phyloP scores from a whole-genome alignment of 1,284 basidiomycete genomes.

The Rhodotorula sp. region DNA sequence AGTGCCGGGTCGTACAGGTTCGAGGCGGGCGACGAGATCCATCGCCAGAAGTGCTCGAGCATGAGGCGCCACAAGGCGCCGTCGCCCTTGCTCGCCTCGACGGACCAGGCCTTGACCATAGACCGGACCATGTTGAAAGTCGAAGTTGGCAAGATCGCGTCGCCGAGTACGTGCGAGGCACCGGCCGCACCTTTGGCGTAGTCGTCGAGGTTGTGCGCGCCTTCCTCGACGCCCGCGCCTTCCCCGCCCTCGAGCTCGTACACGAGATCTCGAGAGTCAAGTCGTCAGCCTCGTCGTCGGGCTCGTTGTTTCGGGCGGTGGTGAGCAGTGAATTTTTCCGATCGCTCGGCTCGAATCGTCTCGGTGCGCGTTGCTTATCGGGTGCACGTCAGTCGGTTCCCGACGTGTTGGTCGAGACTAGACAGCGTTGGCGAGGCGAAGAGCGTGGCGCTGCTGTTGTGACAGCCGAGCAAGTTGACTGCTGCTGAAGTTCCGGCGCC shows the following conservation, averaged over 20 bases:
- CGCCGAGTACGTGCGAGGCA: conserved; percentile 79
- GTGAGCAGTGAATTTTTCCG: too few species aligned
- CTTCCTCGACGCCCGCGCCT: conserved; percentile 85
- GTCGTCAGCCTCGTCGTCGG: too few species aligned
- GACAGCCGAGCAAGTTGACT: too few species aligned
- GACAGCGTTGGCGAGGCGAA: too few species aligned
- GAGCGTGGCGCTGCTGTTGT: too few species aligned
- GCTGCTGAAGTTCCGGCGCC: too few species aligned
- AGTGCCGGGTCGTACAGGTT: conserved; percentile 91
- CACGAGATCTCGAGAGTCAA: too few species aligned
- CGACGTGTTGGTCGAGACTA: too few species aligned
- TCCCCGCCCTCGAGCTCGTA: conserved; percentile 92
- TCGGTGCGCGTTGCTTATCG: too few species aligned
- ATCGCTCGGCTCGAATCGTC: too few species aligned
- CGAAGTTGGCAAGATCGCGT: conserved; percentile 86
- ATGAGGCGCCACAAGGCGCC: conserved; percentile 59
- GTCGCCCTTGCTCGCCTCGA: conserved; percentile 69
- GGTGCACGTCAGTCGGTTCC: too few species aligned
- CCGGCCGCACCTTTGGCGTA: conserved; percentile 72
- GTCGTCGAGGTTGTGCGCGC: conserved; percentile 86
- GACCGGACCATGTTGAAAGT: conserved; percentile 81
- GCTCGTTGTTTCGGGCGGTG: too few species aligned
- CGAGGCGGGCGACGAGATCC: conserved; percentile 82
- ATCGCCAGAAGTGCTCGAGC: conserved; percentile 93
- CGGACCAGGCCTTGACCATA: conserved; percentile 89